Evolutionary conservation across 768 basidiomycete genomes (phyloP).

Genomic region (Leccinellum rugosiceps): DNA sequence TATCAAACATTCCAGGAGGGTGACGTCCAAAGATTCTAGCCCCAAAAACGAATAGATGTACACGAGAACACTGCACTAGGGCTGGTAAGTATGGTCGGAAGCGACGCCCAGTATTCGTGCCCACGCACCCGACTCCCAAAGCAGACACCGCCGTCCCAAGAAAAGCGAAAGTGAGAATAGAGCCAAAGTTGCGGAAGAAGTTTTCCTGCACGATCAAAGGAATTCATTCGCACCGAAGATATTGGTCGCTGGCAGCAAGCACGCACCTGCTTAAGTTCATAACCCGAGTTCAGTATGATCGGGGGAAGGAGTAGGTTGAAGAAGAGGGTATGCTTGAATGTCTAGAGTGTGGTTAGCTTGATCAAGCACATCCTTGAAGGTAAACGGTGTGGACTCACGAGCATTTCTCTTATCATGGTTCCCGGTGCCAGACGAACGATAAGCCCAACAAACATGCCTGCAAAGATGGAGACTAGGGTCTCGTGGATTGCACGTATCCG

Average conservation of each 20-base stretch:
- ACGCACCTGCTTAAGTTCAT: slow-evolving; percentile 90
- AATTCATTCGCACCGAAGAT: not conserved
- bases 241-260: not conserved
- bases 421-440: slow-evolving; percentile 89
- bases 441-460: slow-evolving; percentile 94
- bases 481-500: slow-evolving; percentile 94
- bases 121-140: slow-evolving; percentile 86
- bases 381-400: slow-evolving; percentile 57
- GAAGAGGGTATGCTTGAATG: slow-evolving; percentile 95
- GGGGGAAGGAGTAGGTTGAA: slow-evolving; percentile 98
- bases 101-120: not conserved
- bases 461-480: slow-evolving; percentile 91
- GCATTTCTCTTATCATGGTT: slow-evolving; percentile 94
- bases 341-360: slow-evolving; percentile 45
- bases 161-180: slow-evolving; percentile 92
- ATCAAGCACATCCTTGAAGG: not conserved
- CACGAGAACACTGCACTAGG: slow-evolving; percentile 75
- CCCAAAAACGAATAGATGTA: slow-evolving; percentile 94
- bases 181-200: slow-evolving; percentile 98
- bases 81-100: slow-evolving; percentile 39
- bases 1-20: slow-evolving; percentile 88
- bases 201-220: slow-evolving; percentile 62
- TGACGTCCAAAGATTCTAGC: slow-evolving; percentile 82
- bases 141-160: slow-evolving; percentile 95
- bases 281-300: slow-evolving; percentile 97